Conservation (phyloP, 306 rosid species). For the Pachyrhizus erosus region DNA sequence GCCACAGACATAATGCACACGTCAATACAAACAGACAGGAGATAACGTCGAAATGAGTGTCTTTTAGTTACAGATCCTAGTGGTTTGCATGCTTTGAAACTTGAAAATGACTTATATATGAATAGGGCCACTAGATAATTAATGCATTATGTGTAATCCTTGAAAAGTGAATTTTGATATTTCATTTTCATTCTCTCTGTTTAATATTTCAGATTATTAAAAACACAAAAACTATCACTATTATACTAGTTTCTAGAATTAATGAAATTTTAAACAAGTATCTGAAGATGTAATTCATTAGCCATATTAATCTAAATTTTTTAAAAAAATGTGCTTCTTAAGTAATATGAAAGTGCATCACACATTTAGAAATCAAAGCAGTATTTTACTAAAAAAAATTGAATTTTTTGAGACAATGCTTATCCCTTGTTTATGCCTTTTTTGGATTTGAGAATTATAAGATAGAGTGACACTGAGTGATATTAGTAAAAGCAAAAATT, state of each 20-base stretch:
- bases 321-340: no score
- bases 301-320: neutral
- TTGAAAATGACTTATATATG: constrained; percentile 48
- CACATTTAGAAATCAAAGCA: no score
- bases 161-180: constrained; percentile 4
- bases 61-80: constrained; percentile 45
- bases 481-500: constrained; percentile 17
- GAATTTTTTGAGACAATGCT: no score
- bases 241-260: no score
- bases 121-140: constrained; percentile 11
- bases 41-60: constrained; percentile 47
- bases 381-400: no score
- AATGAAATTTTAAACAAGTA: no score
- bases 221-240: neutral
- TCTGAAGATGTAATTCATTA: no score
- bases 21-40: constrained; percentile 44
- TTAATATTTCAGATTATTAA: neutral
- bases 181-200: neutral
- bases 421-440: neutral
- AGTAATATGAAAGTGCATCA: no score
- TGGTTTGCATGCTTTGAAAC: constrained; percentile 43
- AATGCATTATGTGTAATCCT: constrained; percentile 11
- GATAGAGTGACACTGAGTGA: neutral
- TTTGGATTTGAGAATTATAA: neutral
- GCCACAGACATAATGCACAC: constrained; percentile 44